Conservation (phyloP, 2,329 filamentous ascomycete genomes). For the Fonsecaea pedrosoi region DNA sequence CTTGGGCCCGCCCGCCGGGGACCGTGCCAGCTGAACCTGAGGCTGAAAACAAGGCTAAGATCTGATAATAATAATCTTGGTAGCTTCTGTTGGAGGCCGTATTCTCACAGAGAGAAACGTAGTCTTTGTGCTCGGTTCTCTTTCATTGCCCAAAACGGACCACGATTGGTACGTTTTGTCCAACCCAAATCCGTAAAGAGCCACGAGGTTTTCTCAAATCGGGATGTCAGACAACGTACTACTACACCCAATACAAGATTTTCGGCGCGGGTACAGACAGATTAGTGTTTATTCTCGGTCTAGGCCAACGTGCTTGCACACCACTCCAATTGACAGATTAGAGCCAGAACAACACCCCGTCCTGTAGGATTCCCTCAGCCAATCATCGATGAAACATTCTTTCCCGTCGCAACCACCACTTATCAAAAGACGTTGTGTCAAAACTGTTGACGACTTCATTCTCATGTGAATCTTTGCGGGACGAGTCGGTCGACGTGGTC, state of each 20-base stretch:
- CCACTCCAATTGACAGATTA: not conserved
- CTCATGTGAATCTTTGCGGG: not conserved
- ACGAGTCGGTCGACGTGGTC: not conserved
- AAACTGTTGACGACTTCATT: not conserved
- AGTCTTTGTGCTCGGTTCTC: not conserved
- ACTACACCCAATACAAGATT: not conserved
- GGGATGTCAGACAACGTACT: not conserved
- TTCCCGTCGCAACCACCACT: not conserved
- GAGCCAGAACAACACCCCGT: not conserved
- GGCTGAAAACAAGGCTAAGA: slow-evolving; percentile 10
- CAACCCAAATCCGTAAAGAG: not conserved
- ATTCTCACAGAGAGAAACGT: not conserved
- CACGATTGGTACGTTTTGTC: not conserved
- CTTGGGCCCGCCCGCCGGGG: not conserved
- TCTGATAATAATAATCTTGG: not conserved
- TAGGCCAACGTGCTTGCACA: not conserved
- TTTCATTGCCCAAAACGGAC: not conserved
- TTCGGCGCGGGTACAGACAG: not conserved
- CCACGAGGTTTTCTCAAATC: not conserved
- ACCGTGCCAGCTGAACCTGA: slow-evolving; percentile 5
- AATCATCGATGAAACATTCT: not conserved
- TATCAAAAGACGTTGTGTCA: not conserved
- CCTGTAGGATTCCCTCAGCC: not conserved
- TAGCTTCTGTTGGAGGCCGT: not conserved
- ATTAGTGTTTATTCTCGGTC: not conserved